Percentiles rank a stretch among this genome's conserved stretches.
phyloP scores from a whole-genome alignment of 768 basidiomycete genomes.

The Mycena venus region DNA sequence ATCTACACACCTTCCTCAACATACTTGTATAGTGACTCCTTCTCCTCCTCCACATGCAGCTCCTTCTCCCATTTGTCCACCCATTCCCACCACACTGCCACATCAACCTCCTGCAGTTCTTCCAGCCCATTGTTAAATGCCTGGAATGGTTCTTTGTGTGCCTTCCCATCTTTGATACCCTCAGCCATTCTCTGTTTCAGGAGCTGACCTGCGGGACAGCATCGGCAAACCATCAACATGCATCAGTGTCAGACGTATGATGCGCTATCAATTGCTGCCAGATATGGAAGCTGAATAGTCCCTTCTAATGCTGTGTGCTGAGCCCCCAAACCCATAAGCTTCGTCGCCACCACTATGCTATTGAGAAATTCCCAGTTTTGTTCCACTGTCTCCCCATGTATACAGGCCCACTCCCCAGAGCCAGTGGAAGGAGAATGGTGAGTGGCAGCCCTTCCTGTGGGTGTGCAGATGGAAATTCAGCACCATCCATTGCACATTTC shows the following conservation, averaged over 20 bases:
- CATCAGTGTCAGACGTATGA: background rate
- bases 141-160: background rate
- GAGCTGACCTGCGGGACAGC: background rate
- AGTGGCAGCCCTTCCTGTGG: no score
- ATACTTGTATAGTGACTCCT: background rate
- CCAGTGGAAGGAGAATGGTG: no score
- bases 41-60: background rate
- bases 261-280: background rate
- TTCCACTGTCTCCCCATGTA: no score
- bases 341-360: background rate
- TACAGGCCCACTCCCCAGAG: no score
- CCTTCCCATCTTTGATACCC: background rate
- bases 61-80: background rate
- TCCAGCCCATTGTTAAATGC: background rate
- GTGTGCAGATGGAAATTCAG: no score
- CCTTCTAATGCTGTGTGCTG: background rate
- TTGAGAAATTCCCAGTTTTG: background rate
- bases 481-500: no score
- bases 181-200: background rate
- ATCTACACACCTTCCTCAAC: no score
- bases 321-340: background rate
- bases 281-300: background rate
- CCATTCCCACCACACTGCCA: background rate
- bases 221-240: no score
- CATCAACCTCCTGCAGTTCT: background rate